phyloP scores from a whole-genome alignment of 768 basidiomycete genomes.

The Phaeolepiota aurea region DNA sequence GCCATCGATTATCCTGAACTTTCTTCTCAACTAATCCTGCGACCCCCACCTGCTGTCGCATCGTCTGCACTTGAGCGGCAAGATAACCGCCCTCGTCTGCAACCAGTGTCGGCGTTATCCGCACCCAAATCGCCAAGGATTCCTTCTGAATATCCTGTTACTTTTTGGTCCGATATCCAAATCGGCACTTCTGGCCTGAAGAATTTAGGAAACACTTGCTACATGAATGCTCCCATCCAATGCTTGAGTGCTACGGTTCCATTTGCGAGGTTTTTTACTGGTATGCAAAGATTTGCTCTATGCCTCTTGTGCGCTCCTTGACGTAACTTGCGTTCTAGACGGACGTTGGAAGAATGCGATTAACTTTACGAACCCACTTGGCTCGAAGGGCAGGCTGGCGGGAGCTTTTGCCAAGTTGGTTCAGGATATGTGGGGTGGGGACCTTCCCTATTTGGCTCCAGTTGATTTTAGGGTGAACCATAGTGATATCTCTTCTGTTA shows the following conservation, averaged over 20 bases:
- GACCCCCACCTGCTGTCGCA: conserved; percentile 77
- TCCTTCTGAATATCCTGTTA: conserved; percentile 68
- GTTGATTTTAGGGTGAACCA: conserved; percentile 78
- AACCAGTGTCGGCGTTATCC: conserved; percentile 22
- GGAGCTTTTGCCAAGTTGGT: conserved; percentile 77
- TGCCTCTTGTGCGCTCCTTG: background rate
- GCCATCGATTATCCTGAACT: conserved; percentile 81
- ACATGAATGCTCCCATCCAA: conserved; percentile 98
- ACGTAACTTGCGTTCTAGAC: conserved; percentile 35
- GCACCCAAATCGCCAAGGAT: conserved; percentile 58
- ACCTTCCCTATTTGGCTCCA: conserved; percentile 77
- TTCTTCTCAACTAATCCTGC: conserved; percentile 46
- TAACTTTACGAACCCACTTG: conserved; percentile 79
- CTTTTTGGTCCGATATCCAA: conserved; percentile 76
- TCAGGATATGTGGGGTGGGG: conserved; percentile 82
- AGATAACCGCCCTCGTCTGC: conserved; percentile 58
- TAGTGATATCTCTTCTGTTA: conserved; percentile 13
- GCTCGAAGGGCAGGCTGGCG: conserved; percentile 79
- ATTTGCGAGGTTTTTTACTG: conserved; percentile 87
- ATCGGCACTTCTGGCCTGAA: conserved; percentile 82
- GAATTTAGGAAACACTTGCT: conserved; percentile 96
- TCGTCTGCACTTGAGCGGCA: conserved; percentile 65
- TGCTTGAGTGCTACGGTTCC: conserved; percentile 93
- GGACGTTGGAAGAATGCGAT: conserved; percentile 76
- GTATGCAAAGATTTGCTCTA: conserved; percentile 29